Evolutionary conservation across 139 green algal genomes (phyloP), one percentile per base, ranked within the genome.

Genomic region (Picocystis salinarum): DNA sequence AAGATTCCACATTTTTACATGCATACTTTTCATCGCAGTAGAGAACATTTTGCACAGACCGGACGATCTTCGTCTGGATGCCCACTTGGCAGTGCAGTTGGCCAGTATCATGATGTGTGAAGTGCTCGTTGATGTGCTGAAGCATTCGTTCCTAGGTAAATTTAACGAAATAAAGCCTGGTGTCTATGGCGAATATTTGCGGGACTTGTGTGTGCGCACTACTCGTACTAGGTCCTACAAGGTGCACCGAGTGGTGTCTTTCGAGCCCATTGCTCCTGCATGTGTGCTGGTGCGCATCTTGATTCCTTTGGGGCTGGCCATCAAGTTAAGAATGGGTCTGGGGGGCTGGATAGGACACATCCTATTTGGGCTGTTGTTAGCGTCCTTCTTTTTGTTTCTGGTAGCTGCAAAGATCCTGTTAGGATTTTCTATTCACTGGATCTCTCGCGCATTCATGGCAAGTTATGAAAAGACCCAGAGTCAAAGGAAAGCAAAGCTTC

Each of bases 71-170:
- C n/a, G n/a, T n/a, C n/a, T n/a, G n/a, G n/a, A n/a, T n/a, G n/a
- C n/a, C 36, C 7, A 44, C 20, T 23, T 44, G 36, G 36, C 36
- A 7, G 36, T 7, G 9, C 36, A 44, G 36, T 44, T 19, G 9
- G 36, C 9, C 60, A 59, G 25, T 45, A 17, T 29, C 18, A 59
- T 53, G 48, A 39, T 71, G 5, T 24, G 61, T 19, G 66, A 78
- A 54, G 37, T 77, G 29, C 52, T 74, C 12, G 85, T 91, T 23
- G 81, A 93, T 52, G 52, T 90, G 1, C 59, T 71, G 18, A 93
- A 93, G 66, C 81, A 93, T 44, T 72, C 81, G 3, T 77, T 91
- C 27, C 53, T 93, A 33, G 74, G 72, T 40, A 91, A 90, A 64
- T 90, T 91, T 55, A 85, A 81, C 41, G 71, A 85, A 33, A 70